Base-by-base conservation (phyloP, 140 eudicot species). In the Anethum foeniculum region DNA sequence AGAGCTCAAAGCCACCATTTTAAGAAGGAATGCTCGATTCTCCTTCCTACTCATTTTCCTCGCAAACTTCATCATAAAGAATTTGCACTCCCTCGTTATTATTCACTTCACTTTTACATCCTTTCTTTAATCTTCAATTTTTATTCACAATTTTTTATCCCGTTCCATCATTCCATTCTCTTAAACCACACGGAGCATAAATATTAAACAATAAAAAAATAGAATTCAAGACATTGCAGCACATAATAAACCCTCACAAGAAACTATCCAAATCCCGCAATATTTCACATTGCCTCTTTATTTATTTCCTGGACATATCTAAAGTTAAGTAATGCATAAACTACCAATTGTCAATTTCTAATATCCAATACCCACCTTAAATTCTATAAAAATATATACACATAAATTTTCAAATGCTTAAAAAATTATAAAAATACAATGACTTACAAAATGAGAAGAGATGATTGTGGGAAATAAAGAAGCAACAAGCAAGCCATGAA, bases 401-500 rank as follows among this genome's bases (percentile, higher is more conserved):
- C 54, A 48, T 14, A 46, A 15, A 47, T 12, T 47, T 13, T 16
- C 58, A 51, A 51, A 4, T 4, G 13, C 58, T 51, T 51, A n/a
- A 43, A n/a, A 10, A 12, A 6, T n/a, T 13, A 41, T 0, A 0
- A 28, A 76, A 2, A 38, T 2, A 72, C 5, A 10, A 19, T 46
- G 6, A 73, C 97, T 87, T 88, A 94, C 98, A 80, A 95, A 95
- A 52, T 92, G 89, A 73, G 92, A 85, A 76, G 97, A 93, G 65
- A 95, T 95, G 60, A 95, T 91, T 68, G 88, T 83, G 2, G 97
- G 99, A 73, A 95, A 92, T 54, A 95, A 23, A 71, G 99, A 84
- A 39, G 97, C 90, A 47, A 92, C 97, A 34, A 95, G 97, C 88
- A 95, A 84, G 78, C 99, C 99, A 34, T 93, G 99, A 78, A 92